These are phyloP conservation scores for Calonectria leucothoes DNA, from an alignment of 2,329 filamentous ascomycete species.

Conservation along the genomic window DNA sequence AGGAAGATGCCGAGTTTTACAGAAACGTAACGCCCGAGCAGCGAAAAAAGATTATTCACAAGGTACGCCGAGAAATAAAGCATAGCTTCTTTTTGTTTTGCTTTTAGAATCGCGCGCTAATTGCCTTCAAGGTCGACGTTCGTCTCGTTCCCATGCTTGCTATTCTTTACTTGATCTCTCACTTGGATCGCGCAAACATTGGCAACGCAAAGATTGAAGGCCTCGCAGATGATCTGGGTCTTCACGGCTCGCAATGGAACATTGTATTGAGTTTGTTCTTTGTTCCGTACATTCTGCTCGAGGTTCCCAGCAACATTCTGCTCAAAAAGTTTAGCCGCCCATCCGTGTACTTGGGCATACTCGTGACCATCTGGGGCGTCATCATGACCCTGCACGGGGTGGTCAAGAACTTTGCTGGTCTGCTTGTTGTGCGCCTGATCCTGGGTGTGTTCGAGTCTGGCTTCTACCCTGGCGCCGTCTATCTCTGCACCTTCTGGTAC, in stretches of 20 bases:
- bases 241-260: background rate
- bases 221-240: background rate
- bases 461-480: constrained; percentile 45
- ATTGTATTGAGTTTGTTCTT: constrained; percentile 1
- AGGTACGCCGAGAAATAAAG: constrained; percentile 32
- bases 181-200: constrained; percentile 66
- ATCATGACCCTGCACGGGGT: constrained; percentile 42
- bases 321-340: constrained; percentile 71
- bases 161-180: constrained; percentile 65
- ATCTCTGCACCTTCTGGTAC: constrained; percentile 46
- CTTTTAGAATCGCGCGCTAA: background rate
- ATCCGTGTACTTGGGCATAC: constrained; percentile 71
- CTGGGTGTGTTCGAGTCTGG: constrained; percentile 50
- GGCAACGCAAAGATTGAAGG: constrained; percentile 11
- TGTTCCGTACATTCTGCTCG: background rate
- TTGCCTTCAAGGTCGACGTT: constrained; percentile 28
- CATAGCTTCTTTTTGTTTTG: background rate
- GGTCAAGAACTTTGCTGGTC: constrained; percentile 42
- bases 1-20: constrained; percentile 45
- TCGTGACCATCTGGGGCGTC: constrained; percentile 65
- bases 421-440: constrained; percentile 41
- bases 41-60: constrained; percentile 38
- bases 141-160: constrained; percentile 63
- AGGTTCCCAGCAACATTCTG: constrained; percentile 68
- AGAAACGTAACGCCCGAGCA: constrained; percentile 34